Evolutionary conservation across 106 monocot species (phyloP), one percentile per base, ranked within the genome.

Genomic region (Iris macrosiphon): DNA sequence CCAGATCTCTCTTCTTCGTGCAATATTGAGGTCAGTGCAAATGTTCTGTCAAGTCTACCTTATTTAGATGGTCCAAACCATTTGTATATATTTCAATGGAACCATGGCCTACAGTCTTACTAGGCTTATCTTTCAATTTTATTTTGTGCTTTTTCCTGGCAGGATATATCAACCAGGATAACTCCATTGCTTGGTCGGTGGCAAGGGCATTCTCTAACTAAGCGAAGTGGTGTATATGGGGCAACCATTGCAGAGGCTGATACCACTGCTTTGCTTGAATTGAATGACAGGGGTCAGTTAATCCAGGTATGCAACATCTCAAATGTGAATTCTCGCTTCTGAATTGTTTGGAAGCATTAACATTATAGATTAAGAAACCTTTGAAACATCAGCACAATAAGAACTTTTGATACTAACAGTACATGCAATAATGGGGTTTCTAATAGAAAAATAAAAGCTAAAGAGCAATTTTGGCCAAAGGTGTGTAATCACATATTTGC

Each of bases 221-320:
- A 83, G 63, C 71, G 96, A 19, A 90, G 80, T 70, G 86, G 96
- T 48, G 60, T 98, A 15, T 98, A 98, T 73, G 96, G 96, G 44
- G 82, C 90, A 43, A 98, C 96, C 10, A 63, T 83, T 52, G 43
- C 68, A 37, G 70, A 90, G 51, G 96, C 96, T 28, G 72, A 90
- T 64, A 87, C 80, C 16, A 39, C 72, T 55, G 38, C 77, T 63
- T 43, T 62, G 20, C 82, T 98, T 64, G 77, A 98, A 44, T 59
- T 87, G 34, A 67, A 86, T 62, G 64, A 52, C 15, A 61, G 66
- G 20, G 86, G 83, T 24, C 79, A 70, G 40, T 26, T 98, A 34
- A 67, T 83, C 72, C 90, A 90, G 86, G 96, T 92, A 16, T 45
- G 47, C 4, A 14, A 23, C 17, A 39, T 63, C 26, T 55, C 18